These are phyloP conservation scores for Sordariomycetes sp. DNA, from an alignment of 2,329 filamentous ascomycete species.

Conservation along the genomic window DNA sequence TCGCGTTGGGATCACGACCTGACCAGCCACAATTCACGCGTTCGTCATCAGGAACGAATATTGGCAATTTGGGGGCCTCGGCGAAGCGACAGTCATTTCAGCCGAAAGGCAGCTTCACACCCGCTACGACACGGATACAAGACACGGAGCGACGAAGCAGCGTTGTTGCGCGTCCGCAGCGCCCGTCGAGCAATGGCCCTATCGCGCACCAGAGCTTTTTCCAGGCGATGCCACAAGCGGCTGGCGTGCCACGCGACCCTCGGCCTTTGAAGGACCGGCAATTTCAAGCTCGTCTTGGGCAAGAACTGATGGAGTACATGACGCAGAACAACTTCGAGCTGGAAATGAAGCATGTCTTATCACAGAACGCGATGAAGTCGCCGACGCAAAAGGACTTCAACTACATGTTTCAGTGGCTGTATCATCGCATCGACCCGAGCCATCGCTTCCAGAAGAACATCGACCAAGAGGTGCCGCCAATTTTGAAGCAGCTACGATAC, in stretches of 20 bases:
- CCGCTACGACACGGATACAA: conserved; percentile 32
- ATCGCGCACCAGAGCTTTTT: conserved; percentile 88
- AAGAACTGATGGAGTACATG: conserved; percentile 86
- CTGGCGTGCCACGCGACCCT: conserved; percentile 78
- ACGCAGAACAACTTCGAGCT: conserved; percentile 92
- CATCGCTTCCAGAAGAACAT: conserved; percentile 92
- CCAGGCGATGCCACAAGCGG: conserved; percentile 71
- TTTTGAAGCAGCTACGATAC: conserved; percentile 89
- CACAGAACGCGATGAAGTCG: conserved; percentile 81
- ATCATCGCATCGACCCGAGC: conserved; percentile 88
- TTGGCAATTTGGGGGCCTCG: conserved; percentile 70
- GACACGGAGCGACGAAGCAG: conserved; percentile 67
- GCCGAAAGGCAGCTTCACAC: conserved; percentile 49
- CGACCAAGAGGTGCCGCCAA: conserved; percentile 85
- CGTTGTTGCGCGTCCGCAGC: conserved; percentile 61
- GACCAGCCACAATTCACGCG: conserved; percentile 82
- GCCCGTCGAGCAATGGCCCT: conserved; percentile 60
- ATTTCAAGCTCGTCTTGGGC: conserved; percentile 74
- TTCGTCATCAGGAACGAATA: conserved; percentile 72
- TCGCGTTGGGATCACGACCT: conserved; percentile 73
- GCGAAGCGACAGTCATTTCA: conserved; percentile 74
- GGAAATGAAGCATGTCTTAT: conserved; percentile 93
- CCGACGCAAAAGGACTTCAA: conserved; percentile 99
- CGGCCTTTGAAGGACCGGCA: conserved; percentile 73
- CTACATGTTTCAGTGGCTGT: conserved; percentile 95